These are phyloP conservation scores for Apiotrichum sp. DNA, from an alignment of 1,284 basidiomycete species.

Conservation along the genomic window DNA sequence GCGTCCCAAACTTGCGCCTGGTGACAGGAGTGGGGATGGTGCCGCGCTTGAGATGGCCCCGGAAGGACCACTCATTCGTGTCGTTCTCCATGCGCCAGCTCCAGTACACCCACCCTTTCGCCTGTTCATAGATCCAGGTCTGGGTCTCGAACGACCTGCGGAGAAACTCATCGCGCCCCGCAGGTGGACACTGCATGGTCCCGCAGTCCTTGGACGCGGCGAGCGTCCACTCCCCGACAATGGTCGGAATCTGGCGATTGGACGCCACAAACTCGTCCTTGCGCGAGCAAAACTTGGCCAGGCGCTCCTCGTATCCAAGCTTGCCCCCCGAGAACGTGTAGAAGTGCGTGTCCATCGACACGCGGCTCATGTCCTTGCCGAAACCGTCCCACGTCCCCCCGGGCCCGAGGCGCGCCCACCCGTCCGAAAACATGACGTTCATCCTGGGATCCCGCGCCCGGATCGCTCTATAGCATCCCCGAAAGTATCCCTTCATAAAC, in stretches of 20 bases:
- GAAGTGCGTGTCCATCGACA: constrained; percentile 1
- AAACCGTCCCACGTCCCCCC: not conserved
- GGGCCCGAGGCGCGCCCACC: not conserved
- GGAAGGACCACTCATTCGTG: not conserved
- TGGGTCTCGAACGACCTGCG: not conserved
- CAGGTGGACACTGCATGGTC: not conserved
- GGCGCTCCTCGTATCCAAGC: not conserved
- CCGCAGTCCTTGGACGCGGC: not conserved
- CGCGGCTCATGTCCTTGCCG: not conserved
- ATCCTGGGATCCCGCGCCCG: not conserved
- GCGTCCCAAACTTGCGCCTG: too few species aligned
- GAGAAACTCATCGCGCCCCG: not conserved
- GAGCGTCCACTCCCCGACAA: not conserved
- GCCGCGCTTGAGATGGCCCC: too few species aligned
- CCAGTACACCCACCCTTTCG: constrained; percentile 1
- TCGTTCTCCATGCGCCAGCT: not conserved
- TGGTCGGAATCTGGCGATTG: not conserved
- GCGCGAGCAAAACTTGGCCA: not conserved
- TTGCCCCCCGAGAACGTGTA: not conserved
- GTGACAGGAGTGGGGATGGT: too few species aligned
- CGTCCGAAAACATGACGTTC: not conserved
- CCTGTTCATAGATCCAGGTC: not conserved
- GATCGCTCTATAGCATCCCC: constrained; percentile 1
- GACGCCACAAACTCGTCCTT: not conserved
- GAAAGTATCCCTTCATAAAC: constrained; percentile 51